Evolutionary conservation across 805 yeast genomes (phyloP).

Genomic region (Komagataella kurtzmanii): DNA sequence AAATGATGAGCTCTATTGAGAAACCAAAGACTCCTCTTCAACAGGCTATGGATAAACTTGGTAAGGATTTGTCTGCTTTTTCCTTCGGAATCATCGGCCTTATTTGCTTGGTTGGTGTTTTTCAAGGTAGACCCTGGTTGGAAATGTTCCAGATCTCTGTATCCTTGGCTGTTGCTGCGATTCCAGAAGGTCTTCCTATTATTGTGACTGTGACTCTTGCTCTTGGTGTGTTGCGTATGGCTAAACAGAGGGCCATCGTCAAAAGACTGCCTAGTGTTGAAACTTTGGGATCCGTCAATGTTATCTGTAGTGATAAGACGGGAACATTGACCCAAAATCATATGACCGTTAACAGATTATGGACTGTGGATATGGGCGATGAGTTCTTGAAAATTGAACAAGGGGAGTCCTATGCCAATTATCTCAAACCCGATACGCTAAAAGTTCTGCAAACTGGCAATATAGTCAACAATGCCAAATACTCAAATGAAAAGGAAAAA

Average conservation of each 20-base stretch:
- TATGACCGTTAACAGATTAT: slow-evolving; percentile 76
- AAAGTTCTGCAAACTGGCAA: slow-evolving; percentile 52
- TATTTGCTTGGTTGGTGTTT: slow-evolving; percentile 80
- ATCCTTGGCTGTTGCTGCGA: slow-evolving; percentile 96
- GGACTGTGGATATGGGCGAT: slow-evolving; percentile 54
- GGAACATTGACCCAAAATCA: slow-evolving; percentile 85
- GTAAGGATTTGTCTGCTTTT: slow-evolving; percentile 75
- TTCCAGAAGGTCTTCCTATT: slow-evolving; percentile 97
- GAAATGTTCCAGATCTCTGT: slow-evolving; percentile 98
- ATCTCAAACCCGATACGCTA: slow-evolving; percentile 40
- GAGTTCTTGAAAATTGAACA: slow-evolving; percentile 28
- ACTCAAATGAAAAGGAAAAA: slow-evolving; percentile 52
- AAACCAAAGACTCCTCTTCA: slow-evolving; percentile 98
- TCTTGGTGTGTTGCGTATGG: slow-evolving; percentile 93
- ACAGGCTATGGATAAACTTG: slow-evolving; percentile 88
- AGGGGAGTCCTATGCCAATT: slow-evolving; percentile 24
- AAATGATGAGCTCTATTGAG: slow-evolving; percentile 89
- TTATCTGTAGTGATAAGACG: slow-evolving; percentile 85
- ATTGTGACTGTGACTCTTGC: slow-evolving; percentile 97
- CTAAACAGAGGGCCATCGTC: slow-evolving; percentile 85
- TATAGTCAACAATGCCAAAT: slow-evolving; percentile 64
- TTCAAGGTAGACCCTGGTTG: slow-evolving; percentile 90
- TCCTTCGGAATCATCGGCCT: slow-evolving; percentile 82
- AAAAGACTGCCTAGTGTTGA: slow-evolving; percentile 91
- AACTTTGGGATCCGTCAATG: slow-evolving; percentile 89